Evolutionary conservation across 2,329 filamentous ascomycete genomes (phyloP).

Genomic region (Fusarium bactridioides): DNA sequence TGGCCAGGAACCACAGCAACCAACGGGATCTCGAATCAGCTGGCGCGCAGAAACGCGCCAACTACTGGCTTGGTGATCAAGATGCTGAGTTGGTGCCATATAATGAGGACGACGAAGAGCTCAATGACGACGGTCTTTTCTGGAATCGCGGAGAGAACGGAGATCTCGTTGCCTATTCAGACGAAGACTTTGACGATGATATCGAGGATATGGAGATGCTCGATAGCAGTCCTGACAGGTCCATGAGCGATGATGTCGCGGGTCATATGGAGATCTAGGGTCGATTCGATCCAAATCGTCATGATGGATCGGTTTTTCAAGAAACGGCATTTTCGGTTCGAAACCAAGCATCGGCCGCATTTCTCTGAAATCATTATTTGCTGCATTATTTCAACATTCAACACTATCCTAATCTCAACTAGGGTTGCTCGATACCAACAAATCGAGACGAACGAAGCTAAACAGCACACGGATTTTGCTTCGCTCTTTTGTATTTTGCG

Average conservation of each 20-base stretch:
- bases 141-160: constrained; percentile 68
- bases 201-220: constrained; percentile 52
- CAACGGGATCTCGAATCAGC: constrained; percentile 45
- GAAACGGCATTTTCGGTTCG: neutral
- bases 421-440: neutral
- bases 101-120: constrained; percentile 57
- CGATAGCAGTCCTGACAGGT: constrained; percentile 57
- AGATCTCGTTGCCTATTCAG: constrained; percentile 62
- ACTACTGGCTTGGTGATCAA: constrained; percentile 84
- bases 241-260: constrained; percentile 70
- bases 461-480: constrained; percentile 15
- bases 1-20: constrained; percentile 41
- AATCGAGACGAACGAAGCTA: constrained; percentile 1
- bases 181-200: constrained; percentile 60
- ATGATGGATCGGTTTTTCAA: neutral
- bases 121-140: constrained; percentile 59
- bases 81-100: constrained; percentile 57
- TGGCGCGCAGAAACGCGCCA: constrained; percentile 72
- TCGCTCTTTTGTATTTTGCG: constrained; percentile 17
- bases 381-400: constrained; percentile 30
- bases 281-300: neutral
- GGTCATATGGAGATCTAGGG: constrained; percentile 68
- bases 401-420: constrained; percentile 19
- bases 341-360: neutral
- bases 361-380: constrained; percentile 8